These are phyloP conservation scores for Starmerella apicola DNA, from an alignment of 805 yeast genomes.

Conservation along the genomic window DNA sequence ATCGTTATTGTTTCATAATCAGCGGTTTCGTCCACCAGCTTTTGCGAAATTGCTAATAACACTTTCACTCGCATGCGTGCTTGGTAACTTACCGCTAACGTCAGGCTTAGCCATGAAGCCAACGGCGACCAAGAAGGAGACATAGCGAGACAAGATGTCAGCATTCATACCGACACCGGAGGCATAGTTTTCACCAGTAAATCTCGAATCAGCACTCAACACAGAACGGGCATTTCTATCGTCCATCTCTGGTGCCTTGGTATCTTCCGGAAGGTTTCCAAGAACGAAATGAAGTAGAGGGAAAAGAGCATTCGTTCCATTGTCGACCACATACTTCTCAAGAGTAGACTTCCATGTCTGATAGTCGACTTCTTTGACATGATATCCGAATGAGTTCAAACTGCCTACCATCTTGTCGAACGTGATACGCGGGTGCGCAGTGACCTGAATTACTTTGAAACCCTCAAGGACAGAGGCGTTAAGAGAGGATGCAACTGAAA, in stretches of 20 bases:
- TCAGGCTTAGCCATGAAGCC: constrained; percentile 68
- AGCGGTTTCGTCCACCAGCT: constrained; percentile 31
- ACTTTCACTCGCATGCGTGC: constrained; percentile 37
- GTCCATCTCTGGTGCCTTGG: constrained; percentile 92
- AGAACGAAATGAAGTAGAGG: constrained; percentile 90
- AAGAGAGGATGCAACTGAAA: constrained; percentile 70
- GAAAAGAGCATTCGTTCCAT: constrained; percentile 74
- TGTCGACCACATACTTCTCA: constrained; percentile 64
- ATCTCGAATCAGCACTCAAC: constrained; percentile 44
- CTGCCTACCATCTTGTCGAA: constrained; percentile 64
- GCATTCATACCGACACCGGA: constrained; percentile 64
- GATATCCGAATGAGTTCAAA: constrained; percentile 60
- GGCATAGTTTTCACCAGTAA: constrained; percentile 57
- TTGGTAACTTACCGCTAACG: constrained; percentile 27
- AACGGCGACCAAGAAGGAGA: constrained; percentile 64
- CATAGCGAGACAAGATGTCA: constrained; percentile 57
- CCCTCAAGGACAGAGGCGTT: constrained; percentile 48
- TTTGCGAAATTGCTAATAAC: constrained; percentile 24
- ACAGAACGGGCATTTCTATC: constrained; percentile 71
- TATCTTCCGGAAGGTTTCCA: constrained; percentile 78
- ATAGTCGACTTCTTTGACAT: constrained; percentile 50
- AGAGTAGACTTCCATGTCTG: constrained; percentile 64
- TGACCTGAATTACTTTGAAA: constrained; percentile 81
- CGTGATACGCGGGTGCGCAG: constrained; percentile 85
- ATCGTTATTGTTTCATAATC: not conserved